phyloP scores from a whole-genome alignment of 768 basidiomycete species.

The Russula foetens region DNA sequence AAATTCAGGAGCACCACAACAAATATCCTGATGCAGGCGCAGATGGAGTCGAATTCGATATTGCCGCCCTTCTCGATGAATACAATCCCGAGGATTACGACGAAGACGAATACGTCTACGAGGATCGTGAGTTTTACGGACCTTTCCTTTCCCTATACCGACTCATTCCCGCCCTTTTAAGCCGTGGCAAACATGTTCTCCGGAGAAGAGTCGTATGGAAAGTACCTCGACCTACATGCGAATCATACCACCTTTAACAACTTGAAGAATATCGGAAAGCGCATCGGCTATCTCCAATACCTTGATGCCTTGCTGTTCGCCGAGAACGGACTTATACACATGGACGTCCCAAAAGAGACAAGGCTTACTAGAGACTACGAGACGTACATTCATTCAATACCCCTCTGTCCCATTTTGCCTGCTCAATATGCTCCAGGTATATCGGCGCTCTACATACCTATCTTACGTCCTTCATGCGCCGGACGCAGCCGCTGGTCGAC shows the following conservation, averaged over 20 bases:
- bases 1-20: constrained; percentile 93
- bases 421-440: constrained; percentile 45
- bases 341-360: constrained; percentile 59
- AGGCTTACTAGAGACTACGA: constrained; percentile 73
- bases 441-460: constrained; percentile 77
- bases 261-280: constrained; percentile 73
- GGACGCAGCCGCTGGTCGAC: constrained; percentile 78
- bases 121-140: constrained; percentile 71
- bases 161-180: constrained; percentile 26
- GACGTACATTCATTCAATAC: constrained; percentile 39
- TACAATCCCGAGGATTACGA: constrained; percentile 59
- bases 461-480: constrained; percentile 77
- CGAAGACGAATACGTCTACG: constrained; percentile 66
- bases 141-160: constrained; percentile 20
- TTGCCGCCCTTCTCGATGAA: constrained; percentile 75
- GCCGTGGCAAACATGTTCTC: constrained; percentile 84
- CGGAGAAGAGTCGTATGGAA: constrained; percentile 92
- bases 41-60: constrained; percentile 76
- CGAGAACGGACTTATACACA: constrained; percentile 52
- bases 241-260: constrained; percentile 88
- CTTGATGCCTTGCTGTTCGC: constrained; percentile 75
- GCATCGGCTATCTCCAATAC: constrained; percentile 88
- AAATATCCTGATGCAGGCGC: constrained; percentile 88
- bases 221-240: constrained; percentile 87
- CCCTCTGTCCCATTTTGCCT: constrained; percentile 4